Evolutionary conservation across 176 grass and related monocot genomes (phyloP), one percentile per base, ranked within the genome.

Genomic region (Puccinellia tenuiflora): DNA sequence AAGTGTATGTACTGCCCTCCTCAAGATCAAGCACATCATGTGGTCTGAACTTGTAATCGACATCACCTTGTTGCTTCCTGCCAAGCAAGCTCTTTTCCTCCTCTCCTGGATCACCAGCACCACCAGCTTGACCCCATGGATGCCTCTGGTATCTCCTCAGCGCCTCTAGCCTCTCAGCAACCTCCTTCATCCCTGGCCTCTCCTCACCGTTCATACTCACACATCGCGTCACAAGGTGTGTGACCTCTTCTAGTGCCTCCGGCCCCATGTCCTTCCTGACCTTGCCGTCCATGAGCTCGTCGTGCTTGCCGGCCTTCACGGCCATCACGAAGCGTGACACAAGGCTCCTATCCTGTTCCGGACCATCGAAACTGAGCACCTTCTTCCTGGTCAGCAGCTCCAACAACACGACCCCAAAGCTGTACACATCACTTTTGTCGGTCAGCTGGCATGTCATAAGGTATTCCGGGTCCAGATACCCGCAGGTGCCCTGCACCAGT

Each of bases 391-490:
- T 65, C 16, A 94, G 77, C 22, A 92, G 91, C 72, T 92, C 91
- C 20, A 92, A 55, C 64, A 92, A 62, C 56, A 92, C 87, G 18
- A 92, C 91, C 0, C 91, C 87, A 21, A 80, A 92, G 22, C 90
- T 92, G 48, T 92, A 92, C 13, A 92, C 90, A 12, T 92, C 90
- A 26, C 92, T 94, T 81, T 94, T 94, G 66, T 94, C 92, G 1
- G 93, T 92, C 54, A 92, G 84, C 33, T 96, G 93, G 60, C 62
- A 65, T 20, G 62, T 65, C 62, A 65, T 65, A 18, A 65, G 62
- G 62, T 65, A 65, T 3, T 65, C 62, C 6, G 62, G 30, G 6
- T 65, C 62, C 0, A 65, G 62, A 30, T 65, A 65, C 17, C 62
- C 62, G 17, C 62, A 65, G 6, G 61, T 64, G 61, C 61, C 61